phyloP scores from a whole-genome alignment of 2,329 filamentous ascomycete species.

The Talaromyces sp. region DNA sequence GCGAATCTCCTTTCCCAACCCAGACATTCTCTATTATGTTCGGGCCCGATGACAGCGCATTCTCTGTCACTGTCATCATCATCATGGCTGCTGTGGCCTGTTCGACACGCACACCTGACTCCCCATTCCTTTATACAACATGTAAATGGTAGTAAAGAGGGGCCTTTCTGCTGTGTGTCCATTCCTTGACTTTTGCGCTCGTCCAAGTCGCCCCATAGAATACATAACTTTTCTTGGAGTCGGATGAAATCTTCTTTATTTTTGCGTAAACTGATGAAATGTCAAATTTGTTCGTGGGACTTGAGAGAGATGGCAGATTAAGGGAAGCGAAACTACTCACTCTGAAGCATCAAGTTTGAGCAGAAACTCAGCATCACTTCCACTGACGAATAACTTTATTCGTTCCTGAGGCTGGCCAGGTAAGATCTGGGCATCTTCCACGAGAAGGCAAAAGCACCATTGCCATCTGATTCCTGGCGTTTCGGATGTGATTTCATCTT shows the following conservation, averaged over 20 bases:
- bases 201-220: constrained; percentile 82
- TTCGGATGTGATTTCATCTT: constrained; percentile 20
- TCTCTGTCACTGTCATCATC: constrained; percentile 22
- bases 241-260: constrained; percentile 48
- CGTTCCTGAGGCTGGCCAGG: constrained; percentile 42
- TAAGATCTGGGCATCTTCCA: constrained; percentile 63
- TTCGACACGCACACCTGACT: constrained; percentile 39
- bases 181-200: constrained; percentile 57
- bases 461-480: constrained; percentile 56
- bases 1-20: constrained; percentile 63
- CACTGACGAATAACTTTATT: constrained; percentile 68
- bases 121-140: constrained; percentile 74
- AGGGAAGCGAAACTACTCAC: constrained; percentile 37
- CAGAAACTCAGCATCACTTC: constrained; percentile 54
- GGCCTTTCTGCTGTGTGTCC: constrained; percentile 19
- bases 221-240: constrained; percentile 68
- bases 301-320: neutral
- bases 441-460: constrained; percentile 76
- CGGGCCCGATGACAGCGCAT: constrained; percentile 17
- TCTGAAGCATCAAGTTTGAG: constrained; percentile 54
- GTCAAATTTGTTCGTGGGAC: neutral
- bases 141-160: constrained; percentile 60
- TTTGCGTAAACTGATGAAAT: constrained; percentile 52
- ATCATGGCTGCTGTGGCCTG: constrained; percentile 29
- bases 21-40: constrained; percentile 44